These are phyloP conservation scores for Stephanodiscus minutulus DNA, from an alignment of 108 stramenopile genomes.

Conservation along the genomic window DNA sequence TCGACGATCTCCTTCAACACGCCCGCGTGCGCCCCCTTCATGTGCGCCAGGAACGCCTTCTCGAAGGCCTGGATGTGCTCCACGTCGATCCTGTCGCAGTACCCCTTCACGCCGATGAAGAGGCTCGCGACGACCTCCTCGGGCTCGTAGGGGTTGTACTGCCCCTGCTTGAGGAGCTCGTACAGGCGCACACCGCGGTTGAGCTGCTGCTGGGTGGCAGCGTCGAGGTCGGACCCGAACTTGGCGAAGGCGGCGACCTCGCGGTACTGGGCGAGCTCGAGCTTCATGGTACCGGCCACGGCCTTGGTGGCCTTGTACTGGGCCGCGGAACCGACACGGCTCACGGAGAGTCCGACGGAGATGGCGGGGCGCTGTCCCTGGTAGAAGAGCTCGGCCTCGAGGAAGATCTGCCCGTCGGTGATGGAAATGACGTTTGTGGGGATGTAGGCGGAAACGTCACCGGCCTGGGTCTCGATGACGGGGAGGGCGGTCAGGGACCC, in stretches of 20 bases:
- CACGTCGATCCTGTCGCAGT: constrained; percentile 98
- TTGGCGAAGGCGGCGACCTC: constrained; percentile 99
- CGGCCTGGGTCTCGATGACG: constrained; percentile 99
- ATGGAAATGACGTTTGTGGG: constrained; percentile 99
- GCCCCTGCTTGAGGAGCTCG: constrained; percentile 99
- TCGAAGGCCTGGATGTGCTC: constrained; percentile 96
- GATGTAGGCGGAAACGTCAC: constrained; percentile 99
- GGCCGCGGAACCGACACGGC: constrained; percentile 99
- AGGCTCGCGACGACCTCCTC: constrained; percentile 98
- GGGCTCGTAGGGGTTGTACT: constrained; percentile 97
- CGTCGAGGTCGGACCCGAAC: constrained; percentile 99
- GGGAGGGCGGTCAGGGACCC: constrained; percentile 99
- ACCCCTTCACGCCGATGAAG: constrained; percentile 99
- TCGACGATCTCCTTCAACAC: constrained; percentile 90
- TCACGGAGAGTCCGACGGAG: constrained; percentile 98
- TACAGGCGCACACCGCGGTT: constrained; percentile 99
- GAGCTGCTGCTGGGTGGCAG: constrained; percentile 99
- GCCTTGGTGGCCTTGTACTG: constrained; percentile 99
- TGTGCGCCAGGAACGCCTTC: constrained; percentile 91
- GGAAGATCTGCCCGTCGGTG: constrained; percentile 99
- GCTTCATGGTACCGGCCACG: constrained; percentile 99
- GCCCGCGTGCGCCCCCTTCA: constrained; percentile 90
- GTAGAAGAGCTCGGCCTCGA: constrained; percentile 99
- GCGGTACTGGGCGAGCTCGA: constrained; percentile 99
- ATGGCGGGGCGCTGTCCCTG: constrained; percentile 99